Base-by-base conservation (phyloP, 2,329 filamentous ascomycete species). In the Xylaria arbuscula region DNA sequence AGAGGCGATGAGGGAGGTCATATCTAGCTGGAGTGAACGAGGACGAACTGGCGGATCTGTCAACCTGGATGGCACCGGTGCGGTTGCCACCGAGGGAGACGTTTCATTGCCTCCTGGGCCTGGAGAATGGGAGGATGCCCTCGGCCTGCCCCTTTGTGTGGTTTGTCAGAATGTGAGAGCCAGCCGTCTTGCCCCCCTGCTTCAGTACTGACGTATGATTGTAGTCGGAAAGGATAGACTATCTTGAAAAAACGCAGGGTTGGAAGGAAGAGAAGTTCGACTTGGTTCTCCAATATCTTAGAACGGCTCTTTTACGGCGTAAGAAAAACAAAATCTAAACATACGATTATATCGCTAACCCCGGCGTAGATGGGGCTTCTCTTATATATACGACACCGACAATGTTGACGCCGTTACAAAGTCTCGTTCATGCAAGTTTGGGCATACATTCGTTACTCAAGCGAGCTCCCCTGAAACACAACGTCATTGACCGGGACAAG, bases 211-310 rank as follows among this genome's bases (percentile, higher is more conserved):
- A 78, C 66, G 28, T 3, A 42, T 19, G 19, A 36, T 42, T 17
- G 22, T 72, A 93, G 90, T 88, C 93, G 15, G 93, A 97, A 80
- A 94, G 93, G 79, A 97, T 98, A 79, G 94, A 98, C 77, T 88
- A 89, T 47, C 81, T 99, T 66, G 96, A 98, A 81, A 93, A 93
- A 79, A 94, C 93, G 59, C 90, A 94, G 67, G 90, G 92, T 15
- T 99, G 95, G 94, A 95, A 94, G 80, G 96, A 99, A 80, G 93
- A 97, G 73, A 92, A 97, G 75, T 99, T 99, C 76, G 96, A 99
- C 79, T 94, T 96, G 73, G 93, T 99, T 51, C 86, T 98, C 67
- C 96, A 99, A 78, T 97, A 94, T 78, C 83, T 99, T 76, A 89
- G 96, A 72, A 98, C 96, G 0, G 89, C 97, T 47, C 83, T 99